Conservation (phyloP, 352 stramenopile genomes). For the Pythium diclinum region DNA sequence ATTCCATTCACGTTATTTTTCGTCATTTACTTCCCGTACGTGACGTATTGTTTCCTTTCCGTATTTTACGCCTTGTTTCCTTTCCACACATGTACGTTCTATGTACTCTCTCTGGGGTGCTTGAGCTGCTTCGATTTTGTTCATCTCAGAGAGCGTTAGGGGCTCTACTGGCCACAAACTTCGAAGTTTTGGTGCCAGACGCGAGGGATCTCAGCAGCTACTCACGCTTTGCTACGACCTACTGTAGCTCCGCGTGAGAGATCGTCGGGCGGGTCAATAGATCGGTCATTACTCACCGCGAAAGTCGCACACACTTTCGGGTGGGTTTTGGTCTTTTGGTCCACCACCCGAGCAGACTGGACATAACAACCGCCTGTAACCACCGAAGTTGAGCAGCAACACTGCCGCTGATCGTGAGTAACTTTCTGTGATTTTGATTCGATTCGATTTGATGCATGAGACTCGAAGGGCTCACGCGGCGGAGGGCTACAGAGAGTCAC, state of each 20-base stretch:
- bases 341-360: conserved; percentile 1
- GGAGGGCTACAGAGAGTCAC: background rate
- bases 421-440: background rate
- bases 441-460: no score
- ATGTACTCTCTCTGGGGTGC: no score
- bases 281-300: conserved; percentile 24
- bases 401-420: background rate
- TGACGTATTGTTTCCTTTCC: no score
- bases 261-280: conserved; percentile 15
- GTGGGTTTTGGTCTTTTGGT: background rate
- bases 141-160: background rate
- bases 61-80: no score
- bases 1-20: no score
- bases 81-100: no score
- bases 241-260: background rate
- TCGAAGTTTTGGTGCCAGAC: conserved; percentile 6
- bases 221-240: background rate
- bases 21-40: no score
- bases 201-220: conserved; percentile 12
- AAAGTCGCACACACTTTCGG: conserved; percentile 5
- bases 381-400: conserved; percentile 6
- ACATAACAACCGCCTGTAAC: background rate
- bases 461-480: background rate
- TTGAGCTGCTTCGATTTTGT: no score
- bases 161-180: background rate